Evolutionary conservation across 352 stramenopile genomes (phyloP).

Genomic region (Aphanomyces astaci): DNA sequence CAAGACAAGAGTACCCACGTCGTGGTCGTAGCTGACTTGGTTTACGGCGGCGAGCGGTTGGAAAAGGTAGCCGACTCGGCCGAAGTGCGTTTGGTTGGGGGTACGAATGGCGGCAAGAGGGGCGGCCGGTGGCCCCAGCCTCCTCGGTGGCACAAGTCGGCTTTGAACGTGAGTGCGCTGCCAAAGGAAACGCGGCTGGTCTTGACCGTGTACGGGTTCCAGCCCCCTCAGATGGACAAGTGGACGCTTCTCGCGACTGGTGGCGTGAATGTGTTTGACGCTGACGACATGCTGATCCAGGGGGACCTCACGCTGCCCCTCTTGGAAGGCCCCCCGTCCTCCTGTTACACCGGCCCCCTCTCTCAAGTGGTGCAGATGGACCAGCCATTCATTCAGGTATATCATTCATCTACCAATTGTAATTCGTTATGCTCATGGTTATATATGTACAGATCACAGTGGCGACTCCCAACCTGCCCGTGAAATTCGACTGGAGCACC

Average conservation of each 20-base stretch:
- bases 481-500: conserved; percentile 13
- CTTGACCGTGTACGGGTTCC: conserved; percentile 61
- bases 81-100: not conserved
- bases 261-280: conserved; percentile 71
- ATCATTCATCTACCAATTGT: not conserved
- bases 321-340: conserved; percentile 73
- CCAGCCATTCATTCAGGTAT: conserved; percentile 30
- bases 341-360: conserved; percentile 54
- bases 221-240: conserved; percentile 31
- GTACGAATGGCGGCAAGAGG: not conserved
- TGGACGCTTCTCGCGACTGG: conserved; percentile 24
- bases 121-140: conserved; percentile 59
- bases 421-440: not conserved
- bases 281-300: conserved; percentile 54
- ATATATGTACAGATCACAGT: not conserved
- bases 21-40: not conserved
- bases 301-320: conserved; percentile 50
- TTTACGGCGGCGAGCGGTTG: not conserved
- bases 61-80: not conserved
- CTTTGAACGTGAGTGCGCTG: conserved; percentile 56
- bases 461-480: not conserved
- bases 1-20: not conserved
- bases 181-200: conserved; percentile 68
- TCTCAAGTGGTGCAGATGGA: conserved; percentile 61
- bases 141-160: conserved; percentile 69